Evolutionary conservation across 331 rosid genomes (phyloP), one percentile per base, ranked within the genome.

Genomic region (Quercus lobata): DNA sequence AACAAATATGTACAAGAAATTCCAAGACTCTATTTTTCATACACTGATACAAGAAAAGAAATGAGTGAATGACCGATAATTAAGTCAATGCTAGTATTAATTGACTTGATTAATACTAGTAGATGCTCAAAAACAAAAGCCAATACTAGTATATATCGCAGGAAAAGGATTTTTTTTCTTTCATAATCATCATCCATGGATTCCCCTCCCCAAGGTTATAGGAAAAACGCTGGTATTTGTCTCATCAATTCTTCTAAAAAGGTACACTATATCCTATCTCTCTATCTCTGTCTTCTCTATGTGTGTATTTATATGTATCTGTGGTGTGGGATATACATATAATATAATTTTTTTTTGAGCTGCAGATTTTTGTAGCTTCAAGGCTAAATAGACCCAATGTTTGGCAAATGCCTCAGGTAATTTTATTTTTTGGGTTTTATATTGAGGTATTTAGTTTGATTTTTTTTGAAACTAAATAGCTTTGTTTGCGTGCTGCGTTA

Each of bases 361-460:
- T 1, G 77, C 82, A 92, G 97, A 72, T 95, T 57, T 92, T 95
- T 69, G 83, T 91, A 27, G 97, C 97, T 83, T 88, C 97, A 8
- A 87, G 98, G 84, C 81, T 95, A 24, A 96, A 91, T 83, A 70
- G 84, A 75, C 97, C 97, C 32, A 37, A 76, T 85, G 70, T 94
- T 49, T 92, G 98, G 98, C 97, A 95, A 91, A 95, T 92, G 98
- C 97, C 97, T 0, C 97, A 95, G 94, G 98, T 93, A 46, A 75
- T 37, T 57, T 7, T 19, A 7, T 34, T 54, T 24, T 1, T 5
- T 10, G 46, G 14, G 3, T 22, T 17, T 53, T 49, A 49, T 49
- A 10, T 49, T 49, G 25, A 11, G 27, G 24, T 14, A 30, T 32
- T 69, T 35, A 60, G 34, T 56, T 35, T 57, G 30, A 49, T 73